Conservation (phyloP, 495 filamentous ascomycete species). For the Aspergillus biplanus region DNA sequence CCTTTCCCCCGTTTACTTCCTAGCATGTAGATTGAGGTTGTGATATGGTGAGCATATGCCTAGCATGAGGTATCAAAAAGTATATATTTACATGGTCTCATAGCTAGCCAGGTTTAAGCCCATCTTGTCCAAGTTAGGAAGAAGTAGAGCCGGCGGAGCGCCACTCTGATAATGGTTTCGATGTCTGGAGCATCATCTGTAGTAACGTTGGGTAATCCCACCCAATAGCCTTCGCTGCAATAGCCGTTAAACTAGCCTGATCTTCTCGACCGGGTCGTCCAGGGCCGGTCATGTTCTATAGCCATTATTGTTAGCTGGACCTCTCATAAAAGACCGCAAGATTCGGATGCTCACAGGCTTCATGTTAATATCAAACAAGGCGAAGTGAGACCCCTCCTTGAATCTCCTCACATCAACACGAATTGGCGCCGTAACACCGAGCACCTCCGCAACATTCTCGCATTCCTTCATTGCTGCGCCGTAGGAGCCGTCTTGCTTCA, state of each 20-base stretch:
- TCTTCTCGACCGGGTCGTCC: slow-evolving; percentile 34
- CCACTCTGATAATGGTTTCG: slow-evolving; percentile 14
- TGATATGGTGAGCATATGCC: too few relatives aligned
- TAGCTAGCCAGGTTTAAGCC: not conserved
- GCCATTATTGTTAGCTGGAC: not conserved
- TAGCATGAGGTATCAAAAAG: not conserved
- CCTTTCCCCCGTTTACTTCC: too few relatives aligned
- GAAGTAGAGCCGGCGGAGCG: not conserved
- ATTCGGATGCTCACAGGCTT: slow-evolving; percentile 35
- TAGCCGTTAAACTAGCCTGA: slow-evolving; percentile 31
- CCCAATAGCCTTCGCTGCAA: slow-evolving; percentile 28
- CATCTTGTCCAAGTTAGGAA: not conserved
- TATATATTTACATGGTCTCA: not conserved
- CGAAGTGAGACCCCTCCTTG: slow-evolving; percentile 29
- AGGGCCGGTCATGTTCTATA: slow-evolving; percentile 36
- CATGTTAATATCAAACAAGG: slow-evolving; percentile 46
- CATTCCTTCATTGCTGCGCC: slow-evolving; percentile 28
- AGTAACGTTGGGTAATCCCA: slow-evolving; percentile 29
- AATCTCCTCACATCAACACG: slow-evolving; percentile 40
- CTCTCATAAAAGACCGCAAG: not conserved
- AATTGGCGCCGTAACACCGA: slow-evolving; percentile 35
- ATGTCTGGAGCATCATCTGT: slow-evolving; percentile 21
- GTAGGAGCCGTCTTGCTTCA: slow-evolving; percentile 23
- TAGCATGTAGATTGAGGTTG: too few relatives aligned
- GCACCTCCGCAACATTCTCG: slow-evolving; percentile 30